These are phyloP conservation scores for Davidsoniella eucalypti DNA, from an alignment of 2,329 filamentous ascomycete species.

Conservation along the genomic window DNA sequence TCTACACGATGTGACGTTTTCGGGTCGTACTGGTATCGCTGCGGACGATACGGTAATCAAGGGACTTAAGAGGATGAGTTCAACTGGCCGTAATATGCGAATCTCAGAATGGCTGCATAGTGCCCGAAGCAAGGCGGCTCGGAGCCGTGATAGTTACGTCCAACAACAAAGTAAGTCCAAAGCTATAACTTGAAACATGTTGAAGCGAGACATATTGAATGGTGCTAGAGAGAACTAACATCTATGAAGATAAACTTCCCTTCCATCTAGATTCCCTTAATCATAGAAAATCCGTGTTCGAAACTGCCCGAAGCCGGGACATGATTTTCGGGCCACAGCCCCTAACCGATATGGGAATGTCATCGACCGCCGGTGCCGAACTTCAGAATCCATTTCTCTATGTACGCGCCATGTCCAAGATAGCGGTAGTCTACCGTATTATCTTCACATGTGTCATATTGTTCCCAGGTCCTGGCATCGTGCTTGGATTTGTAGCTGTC, in stretches of 20 bases:
- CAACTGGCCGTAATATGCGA: not conserved
- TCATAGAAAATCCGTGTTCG: too few relatives aligned
- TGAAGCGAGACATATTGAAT: too few relatives aligned
- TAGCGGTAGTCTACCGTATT: conserved; percentile 2
- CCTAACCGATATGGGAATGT: not conserved
- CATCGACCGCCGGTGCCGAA: not conserved
- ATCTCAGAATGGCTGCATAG: conserved; percentile 4
- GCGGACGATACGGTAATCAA: not conserved
- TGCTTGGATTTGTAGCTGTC: conserved; percentile 1
- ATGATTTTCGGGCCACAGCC: conserved; percentile 5
- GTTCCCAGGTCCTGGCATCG: conserved; percentile 3
- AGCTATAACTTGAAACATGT: too few relatives aligned
- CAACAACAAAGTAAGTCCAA: not conserved
- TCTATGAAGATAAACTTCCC: too few relatives aligned
- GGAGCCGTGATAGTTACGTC: not conserved
- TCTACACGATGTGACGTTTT: too few relatives aligned
- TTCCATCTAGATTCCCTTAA: too few relatives aligned
- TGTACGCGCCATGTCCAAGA: not conserved
- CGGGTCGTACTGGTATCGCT: too few relatives aligned
- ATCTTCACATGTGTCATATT: not conserved
- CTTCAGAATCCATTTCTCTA: conserved; percentile 8
- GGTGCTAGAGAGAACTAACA: too few relatives aligned
- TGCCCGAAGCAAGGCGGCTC: conserved; percentile 1
- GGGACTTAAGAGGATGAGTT: not conserved
- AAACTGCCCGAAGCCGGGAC: not conserved